Conservation (phyloP, 2,329 filamentous ascomycete species). For the Aureobasidium sp. region DNA sequence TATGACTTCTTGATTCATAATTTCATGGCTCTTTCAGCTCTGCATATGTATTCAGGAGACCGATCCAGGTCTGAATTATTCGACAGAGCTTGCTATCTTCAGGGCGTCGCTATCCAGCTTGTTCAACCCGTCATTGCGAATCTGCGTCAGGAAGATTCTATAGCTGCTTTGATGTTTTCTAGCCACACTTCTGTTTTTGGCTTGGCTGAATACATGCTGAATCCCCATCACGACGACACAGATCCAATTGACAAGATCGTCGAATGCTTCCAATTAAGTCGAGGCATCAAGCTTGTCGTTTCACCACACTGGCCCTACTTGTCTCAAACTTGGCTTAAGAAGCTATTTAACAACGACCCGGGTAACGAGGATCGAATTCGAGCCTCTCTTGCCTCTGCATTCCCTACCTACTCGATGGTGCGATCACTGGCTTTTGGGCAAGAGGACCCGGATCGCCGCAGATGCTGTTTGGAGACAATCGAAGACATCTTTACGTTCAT, state of each 20-base stretch:
- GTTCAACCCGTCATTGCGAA: conserved; percentile 15
- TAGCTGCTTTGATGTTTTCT: conserved; percentile 18
- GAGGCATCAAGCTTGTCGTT: conserved; percentile 8
- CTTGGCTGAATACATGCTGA: conserved; percentile 13
- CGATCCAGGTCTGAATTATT: conserved; percentile 12
- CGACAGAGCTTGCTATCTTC: conserved; percentile 15
- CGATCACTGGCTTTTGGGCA: not conserved
- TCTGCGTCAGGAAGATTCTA: conserved; percentile 12
- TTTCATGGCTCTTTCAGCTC: conserved; percentile 21
- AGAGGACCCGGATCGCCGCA: not conserved
- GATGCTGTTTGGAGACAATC: not conserved
- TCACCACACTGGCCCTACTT: conserved; percentile 6
- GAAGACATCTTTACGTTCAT: conserved; percentile 12
- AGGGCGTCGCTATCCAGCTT: conserved; percentile 16
- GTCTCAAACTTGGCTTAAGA: not conserved
- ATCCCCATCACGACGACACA: conserved; percentile 2
- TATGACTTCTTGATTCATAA: conserved; percentile 18
- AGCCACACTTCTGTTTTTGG: conserved; percentile 17
- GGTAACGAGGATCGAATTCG: not conserved
- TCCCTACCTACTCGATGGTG: not conserved
- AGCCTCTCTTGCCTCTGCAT: not conserved
- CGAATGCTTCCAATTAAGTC: conserved; percentile 9
- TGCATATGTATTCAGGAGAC: conserved; percentile 17
- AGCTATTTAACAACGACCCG: not conserved
- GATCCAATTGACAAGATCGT: conserved; percentile 15